A percentile compares a stretch with the other conserved stretches of the same genome.
These are phyloP conservation scores for Pseudomassariella vexata DNA, from an alignment of 2,329 filamentous ascomycete species.

Conservation along the genomic window DNA sequence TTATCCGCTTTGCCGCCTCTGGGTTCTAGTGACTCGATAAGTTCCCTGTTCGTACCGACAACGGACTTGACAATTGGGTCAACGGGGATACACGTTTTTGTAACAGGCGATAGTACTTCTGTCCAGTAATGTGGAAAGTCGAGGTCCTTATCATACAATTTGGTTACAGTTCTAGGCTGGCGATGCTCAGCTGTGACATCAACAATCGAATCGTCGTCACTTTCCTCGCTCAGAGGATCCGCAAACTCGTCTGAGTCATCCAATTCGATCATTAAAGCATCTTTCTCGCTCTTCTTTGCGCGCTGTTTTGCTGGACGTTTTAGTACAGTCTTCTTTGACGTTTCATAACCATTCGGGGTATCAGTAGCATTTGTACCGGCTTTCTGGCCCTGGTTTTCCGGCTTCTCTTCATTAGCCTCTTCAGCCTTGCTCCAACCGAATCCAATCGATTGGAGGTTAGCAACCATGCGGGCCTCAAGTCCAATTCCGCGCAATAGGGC, in stretches of 20 bases:
- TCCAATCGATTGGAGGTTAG: conserved; percentile 77
- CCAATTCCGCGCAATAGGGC: conserved; percentile 75
- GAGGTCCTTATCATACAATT: conserved; percentile 68
- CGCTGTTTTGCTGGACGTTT: conserved; percentile 16
- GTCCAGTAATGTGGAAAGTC: conserved; percentile 90
- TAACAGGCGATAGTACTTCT: conserved; percentile 78
- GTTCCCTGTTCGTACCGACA: conserved; percentile 66
- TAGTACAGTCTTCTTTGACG: conserved; percentile 12
- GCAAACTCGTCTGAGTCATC: conserved; percentile 42
- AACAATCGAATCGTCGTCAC: conserved; percentile 54
- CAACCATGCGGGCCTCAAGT: conserved; percentile 76
- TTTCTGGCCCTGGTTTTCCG: conserved; percentile 29
- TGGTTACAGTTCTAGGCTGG: conserved; percentile 31
- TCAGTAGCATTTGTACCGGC: conserved; percentile 10
- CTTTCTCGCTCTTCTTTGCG: conserved; percentile 17
- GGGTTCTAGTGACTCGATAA: conserved; percentile 72
- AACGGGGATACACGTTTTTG: conserved; percentile 71
- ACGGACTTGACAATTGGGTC: conserved; percentile 66
- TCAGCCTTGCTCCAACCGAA: conserved; percentile 89
- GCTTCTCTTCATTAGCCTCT: conserved; percentile 58
- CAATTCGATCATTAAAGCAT: conserved; percentile 20
- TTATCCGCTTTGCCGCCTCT: conserved; percentile 79
- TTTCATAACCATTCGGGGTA: conserved; percentile 9
- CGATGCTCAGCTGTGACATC: conserved; percentile 41
- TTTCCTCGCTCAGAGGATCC: conserved; percentile 43